Percentiles rank a stretch among this genome's conserved stretches.
Evolutionary conservation across 192 early-diverging fungal species (phyloP).

Genomic region (Linderina pennispora): DNA sequence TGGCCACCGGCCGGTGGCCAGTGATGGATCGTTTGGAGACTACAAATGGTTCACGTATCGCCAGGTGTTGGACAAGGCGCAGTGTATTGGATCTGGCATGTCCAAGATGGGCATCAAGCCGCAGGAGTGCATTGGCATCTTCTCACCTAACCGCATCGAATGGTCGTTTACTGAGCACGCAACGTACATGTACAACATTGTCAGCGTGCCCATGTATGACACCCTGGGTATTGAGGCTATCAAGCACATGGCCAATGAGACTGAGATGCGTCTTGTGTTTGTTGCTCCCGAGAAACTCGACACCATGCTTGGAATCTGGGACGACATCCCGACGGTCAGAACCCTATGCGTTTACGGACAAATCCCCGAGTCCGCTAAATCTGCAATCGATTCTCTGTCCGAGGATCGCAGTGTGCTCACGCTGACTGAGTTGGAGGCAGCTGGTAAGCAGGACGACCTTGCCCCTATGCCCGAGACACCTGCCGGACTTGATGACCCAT

Average conservation of each 20-base stretch:
- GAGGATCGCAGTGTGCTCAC: slow-evolving; percentile 53
- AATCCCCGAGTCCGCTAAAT: slow-evolving; percentile 21
- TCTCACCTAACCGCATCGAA: slow-evolving; percentile 69
- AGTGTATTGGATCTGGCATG: slow-evolving; percentile 65
- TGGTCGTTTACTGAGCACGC: slow-evolving; percentile 69
- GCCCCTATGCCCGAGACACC: slow-evolving; percentile 54
- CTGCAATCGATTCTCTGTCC: slow-evolving; percentile 22
- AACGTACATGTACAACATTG: slow-evolving; percentile 53
- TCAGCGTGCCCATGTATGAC: slow-evolving; percentile 79
- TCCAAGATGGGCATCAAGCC: slow-evolving; percentile 50
- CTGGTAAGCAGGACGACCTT: slow-evolving; percentile 48
- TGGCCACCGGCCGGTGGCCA: no score
- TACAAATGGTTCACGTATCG: slow-evolving; percentile 64
- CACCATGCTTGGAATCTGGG: slow-evolving; percentile 49
- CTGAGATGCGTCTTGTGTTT: slow-evolving; percentile 60
- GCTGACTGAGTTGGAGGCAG: slow-evolving; percentile 46
- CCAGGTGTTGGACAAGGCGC: slow-evolving; percentile 52
- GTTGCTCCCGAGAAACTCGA: slow-evolving; percentile 56
- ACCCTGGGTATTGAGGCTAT: slow-evolving; percentile 78
- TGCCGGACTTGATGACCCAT: slow-evolving; percentile 53
- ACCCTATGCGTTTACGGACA: slow-evolving; percentile 53
- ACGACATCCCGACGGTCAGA: slow-evolving; percentile 56
- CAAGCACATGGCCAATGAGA: slow-evolving; percentile 77
- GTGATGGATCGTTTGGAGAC: slow-evolving; percentile 44
- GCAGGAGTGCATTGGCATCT: slow-evolving; percentile 59